Conservation (phyloP, 1,284 basidiomycete genomes). For the Athelia sp. region DNA sequence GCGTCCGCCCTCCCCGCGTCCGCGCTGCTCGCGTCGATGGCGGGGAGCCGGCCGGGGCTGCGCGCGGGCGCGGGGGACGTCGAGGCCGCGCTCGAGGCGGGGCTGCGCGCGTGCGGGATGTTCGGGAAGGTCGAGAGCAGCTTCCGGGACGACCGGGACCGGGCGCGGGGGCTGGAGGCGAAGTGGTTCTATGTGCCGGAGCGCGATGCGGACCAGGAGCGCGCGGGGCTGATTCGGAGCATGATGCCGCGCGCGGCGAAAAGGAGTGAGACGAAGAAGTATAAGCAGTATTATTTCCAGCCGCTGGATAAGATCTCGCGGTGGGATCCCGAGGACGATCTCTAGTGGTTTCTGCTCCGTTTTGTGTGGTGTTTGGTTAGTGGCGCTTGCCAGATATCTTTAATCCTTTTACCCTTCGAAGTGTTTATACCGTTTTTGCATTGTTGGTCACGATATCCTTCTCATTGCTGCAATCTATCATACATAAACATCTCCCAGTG, state of each 20-base stretch:
- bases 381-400: no score
- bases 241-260: slow-evolving; percentile 74
- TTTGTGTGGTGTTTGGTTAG: no score
- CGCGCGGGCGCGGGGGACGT: slow-evolving; percentile 44
- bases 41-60: slow-evolving; percentile 54
- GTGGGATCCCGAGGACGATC: slow-evolving; percentile 59
- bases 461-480: no score
- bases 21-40: slow-evolving; percentile 45
- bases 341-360: no score
- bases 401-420: no score
- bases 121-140: slow-evolving; percentile 69
- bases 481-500: no score
- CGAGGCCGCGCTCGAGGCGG: slow-evolving; percentile 43
- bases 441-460: no score
- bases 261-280: slow-evolving; percentile 69
- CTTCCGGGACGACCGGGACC: slow-evolving; percentile 53
- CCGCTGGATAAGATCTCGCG: slow-evolving; percentile 59
- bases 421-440: no score
- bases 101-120: slow-evolving; percentile 47
- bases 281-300: slow-evolving; percentile 77
- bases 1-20: slow-evolving; percentile 61
- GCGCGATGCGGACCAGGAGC: slow-evolving; percentile 60
- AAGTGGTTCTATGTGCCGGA: slow-evolving; percentile 78
- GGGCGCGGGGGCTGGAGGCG: slow-evolving; percentile 52
- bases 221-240: slow-evolving; percentile 56